phyloP scores from a whole-genome alignment of 305 asterid genomes.

The Fraxinus sp. region DNA sequence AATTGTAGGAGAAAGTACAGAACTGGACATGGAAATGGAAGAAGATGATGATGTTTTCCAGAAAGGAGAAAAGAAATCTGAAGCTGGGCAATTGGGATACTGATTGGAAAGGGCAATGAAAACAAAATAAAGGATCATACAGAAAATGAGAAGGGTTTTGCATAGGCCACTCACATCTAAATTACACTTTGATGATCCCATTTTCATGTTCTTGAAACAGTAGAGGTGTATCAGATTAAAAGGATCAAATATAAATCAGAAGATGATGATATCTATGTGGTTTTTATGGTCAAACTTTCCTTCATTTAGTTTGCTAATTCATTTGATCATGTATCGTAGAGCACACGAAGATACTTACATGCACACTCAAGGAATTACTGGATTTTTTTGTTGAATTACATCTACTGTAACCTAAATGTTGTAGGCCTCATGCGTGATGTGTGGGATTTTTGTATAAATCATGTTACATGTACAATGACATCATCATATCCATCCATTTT shows the following conservation, averaged over 20 bases:
- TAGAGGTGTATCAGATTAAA: neutral
- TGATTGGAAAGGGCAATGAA: slow-evolving; percentile 26
- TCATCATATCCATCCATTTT: too few relatives aligned
- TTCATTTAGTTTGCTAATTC: neutral
- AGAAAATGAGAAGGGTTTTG: slow-evolving; percentile 19
- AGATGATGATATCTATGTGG: neutral
- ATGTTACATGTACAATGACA: too few relatives aligned
- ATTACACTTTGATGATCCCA: neutral
- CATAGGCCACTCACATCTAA: slow-evolving; percentile 13
- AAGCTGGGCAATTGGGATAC: slow-evolving; percentile 19
- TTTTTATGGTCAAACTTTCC: neutral
- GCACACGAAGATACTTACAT: neutral
- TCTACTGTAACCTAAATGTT: too few relatives aligned
- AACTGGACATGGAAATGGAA: neutral
- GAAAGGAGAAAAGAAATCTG: slow-evolving; percentile 22
- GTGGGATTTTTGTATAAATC: too few relatives aligned
- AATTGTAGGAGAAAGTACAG: too few relatives aligned
- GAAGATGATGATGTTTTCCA: neutral
- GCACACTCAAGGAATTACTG: neutral
- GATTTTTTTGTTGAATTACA: too few relatives aligned
- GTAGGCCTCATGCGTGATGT: too few relatives aligned
- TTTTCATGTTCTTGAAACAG: neutral
- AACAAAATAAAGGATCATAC: slow-evolving; percentile 15
- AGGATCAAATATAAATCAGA: neutral
- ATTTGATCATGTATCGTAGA: neutral